A percentile compares a stretch with the other conserved stretches of the same genome.
Evolutionary conservation across 306 rosid species (phyloP).

Genomic region (Corylus heterophylla): DNA sequence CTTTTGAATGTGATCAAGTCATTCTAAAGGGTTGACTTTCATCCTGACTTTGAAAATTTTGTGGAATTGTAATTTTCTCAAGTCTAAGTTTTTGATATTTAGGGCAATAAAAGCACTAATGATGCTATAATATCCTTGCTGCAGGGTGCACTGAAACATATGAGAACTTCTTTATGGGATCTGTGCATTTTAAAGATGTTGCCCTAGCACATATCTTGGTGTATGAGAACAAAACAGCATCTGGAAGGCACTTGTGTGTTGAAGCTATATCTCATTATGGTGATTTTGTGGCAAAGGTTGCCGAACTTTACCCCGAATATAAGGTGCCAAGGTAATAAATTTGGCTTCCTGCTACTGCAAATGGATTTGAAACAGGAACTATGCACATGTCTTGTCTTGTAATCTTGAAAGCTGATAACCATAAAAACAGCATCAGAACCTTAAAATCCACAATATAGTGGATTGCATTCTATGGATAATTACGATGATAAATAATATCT

Average conservation of each 20-base stretch:
- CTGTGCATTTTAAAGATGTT: constrained; percentile 86
- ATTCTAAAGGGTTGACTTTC: too few species aligned
- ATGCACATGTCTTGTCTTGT: too few species aligned
- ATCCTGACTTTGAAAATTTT: too few species aligned
- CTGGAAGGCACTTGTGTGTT: constrained; percentile 79
- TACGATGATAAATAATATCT: not conserved
- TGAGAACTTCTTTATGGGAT: constrained; percentile 63
- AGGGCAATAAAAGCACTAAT: not conserved
- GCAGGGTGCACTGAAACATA: constrained; percentile 77
- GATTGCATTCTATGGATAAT: not conserved
- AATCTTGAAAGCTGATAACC: not conserved
- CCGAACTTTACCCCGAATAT: constrained; percentile 77
- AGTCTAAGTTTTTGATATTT: not conserved
- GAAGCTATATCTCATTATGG: constrained; percentile 85
- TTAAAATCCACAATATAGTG: not conserved
- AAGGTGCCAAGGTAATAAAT: constrained; percentile 60
- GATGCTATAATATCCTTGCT: constrained; percentile 24
- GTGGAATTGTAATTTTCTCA: too few species aligned
- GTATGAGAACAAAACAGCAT: constrained; percentile 73
- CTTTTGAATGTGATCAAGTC: too few species aligned
- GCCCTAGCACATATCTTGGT: constrained; percentile 86
- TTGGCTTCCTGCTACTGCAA: constrained; percentile 1
- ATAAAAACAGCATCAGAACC: not conserved
- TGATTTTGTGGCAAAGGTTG: constrained; percentile 77
- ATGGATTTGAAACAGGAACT: constrained; percentile 2